Evolutionary conservation across 2,329 filamentous ascomycete species (phyloP), one percentile per base, ranked within the genome.

Genomic region (Phoma herbarum): DNA sequence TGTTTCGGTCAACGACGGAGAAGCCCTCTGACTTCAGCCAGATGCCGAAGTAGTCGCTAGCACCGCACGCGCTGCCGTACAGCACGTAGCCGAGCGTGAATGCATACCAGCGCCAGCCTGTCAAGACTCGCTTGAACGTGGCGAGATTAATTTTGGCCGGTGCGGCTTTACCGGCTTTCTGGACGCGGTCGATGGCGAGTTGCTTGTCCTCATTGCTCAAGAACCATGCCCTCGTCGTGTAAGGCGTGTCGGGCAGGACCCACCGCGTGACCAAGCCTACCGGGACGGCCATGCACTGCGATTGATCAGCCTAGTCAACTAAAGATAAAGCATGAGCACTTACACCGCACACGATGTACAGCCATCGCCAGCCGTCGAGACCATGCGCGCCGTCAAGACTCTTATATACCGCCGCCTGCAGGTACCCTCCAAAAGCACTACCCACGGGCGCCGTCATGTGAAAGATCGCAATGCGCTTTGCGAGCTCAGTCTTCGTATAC

Each of bases 341-440:
- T n/a, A 35, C 31, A 8, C 31, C 31, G 16, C 31, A 35, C 16
- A 35, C 31, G 16, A 35, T 18, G 7, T 35, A 18, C 16, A 35
- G 16, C 31, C 31, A 35, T 35, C 16, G 31, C 31, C 31, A 35
- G 16, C 31, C 31, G 7, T 35, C 31, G 7, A 9, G 31, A n/a
- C 31, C 31, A 7, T 35, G 31, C 3, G 31, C 31, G 16, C 31
- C 31, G n/a, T 35, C 31, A 14, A 35, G 16, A 18, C 31, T 35
- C 12, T 54, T 54, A 26, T 54, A 43, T 22, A 48, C 52, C 10
- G 44, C 52, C 26, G 52, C 52, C 10, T 54, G 52, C 8, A 54
- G 33, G 22, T 54, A 54, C 10, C 52, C 52, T 5, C 44, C 31
- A 35, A 54, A 54, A 1, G 44, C 44, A 20, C 25, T 29, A 11